These are phyloP conservation scores for Jatropha curcas DNA, from an alignment of 345 rosid genomes.

Conservation along the genomic window DNA sequence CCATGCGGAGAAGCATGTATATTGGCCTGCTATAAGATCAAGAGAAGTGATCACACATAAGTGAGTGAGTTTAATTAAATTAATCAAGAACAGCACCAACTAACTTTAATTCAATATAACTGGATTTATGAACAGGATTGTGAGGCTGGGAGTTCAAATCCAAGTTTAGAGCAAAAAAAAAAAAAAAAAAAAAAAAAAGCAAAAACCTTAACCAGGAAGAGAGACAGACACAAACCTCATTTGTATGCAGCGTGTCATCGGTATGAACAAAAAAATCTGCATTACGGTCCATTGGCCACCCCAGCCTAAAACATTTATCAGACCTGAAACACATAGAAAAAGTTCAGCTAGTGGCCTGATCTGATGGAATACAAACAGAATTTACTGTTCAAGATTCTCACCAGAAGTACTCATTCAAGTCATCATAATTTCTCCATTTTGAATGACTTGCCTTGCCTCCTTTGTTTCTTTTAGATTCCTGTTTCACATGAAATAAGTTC, in stretches of 20 bases:
- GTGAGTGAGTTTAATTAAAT: too few species aligned
- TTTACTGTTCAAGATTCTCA: constrained; percentile 35
- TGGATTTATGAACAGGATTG: too few species aligned
- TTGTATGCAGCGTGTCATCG: too few species aligned
- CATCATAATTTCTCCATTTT: constrained; percentile 98
- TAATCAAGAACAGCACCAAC: too few species aligned
- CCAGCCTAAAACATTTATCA: too few species aligned
- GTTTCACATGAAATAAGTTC: constrained; percentile 32
- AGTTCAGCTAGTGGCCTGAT: constrained; percentile 7
- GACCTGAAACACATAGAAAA: constrained; percentile 56
- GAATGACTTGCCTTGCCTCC: constrained; percentile 93
- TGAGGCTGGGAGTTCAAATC: too few species aligned
- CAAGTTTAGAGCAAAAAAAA: too few species aligned
- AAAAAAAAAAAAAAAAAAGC: too few species aligned
- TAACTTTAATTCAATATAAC: too few species aligned
- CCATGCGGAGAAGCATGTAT: constrained; percentile 15
- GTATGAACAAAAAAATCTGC: background rate
- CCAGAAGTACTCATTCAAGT: constrained; percentile 97
- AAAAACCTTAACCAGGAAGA: background rate
- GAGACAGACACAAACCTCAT: background rate
- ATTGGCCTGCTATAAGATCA: constrained; percentile 27
- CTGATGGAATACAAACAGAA: constrained; percentile 17
- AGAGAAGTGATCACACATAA: constrained; percentile 2
- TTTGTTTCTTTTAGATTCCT: constrained; percentile 87
- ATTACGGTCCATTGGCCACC: background rate